phyloP scores from a whole-genome alignment of 305 asterid genomes.

The Rubia peregrina region DNA sequence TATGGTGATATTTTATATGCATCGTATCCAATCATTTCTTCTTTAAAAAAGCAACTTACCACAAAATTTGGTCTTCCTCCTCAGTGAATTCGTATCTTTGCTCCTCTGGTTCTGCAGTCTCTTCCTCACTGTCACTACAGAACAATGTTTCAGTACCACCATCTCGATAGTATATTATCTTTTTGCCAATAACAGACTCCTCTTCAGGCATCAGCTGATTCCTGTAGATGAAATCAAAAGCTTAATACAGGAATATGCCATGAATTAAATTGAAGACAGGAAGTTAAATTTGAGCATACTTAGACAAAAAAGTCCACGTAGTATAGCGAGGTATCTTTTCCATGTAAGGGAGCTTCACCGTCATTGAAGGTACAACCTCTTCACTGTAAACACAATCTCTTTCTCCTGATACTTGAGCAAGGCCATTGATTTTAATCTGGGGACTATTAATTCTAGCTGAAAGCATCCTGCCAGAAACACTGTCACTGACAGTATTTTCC shows the following conservation, averaged over 20 bases:
- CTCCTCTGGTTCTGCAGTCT: conserved; percentile 47
- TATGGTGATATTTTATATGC: not conserved
- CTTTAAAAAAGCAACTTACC: conserved; percentile 27
- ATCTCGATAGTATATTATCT: conserved; percentile 86
- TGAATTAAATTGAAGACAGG: not conserved
- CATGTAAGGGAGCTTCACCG: conserved; percentile 58
- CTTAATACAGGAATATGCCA: not conserved
- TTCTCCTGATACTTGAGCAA: conserved; percentile 47
- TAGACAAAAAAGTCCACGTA: conserved; percentile 86
- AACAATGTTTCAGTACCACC: conserved; percentile 89
- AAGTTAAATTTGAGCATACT: conserved; percentile 30
- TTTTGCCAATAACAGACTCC: conserved; percentile 88
- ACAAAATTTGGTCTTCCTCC: conserved; percentile 72
- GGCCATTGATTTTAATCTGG: conserved; percentile 47
- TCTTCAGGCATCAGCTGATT: conserved; percentile 98
- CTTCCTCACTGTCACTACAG: conserved; percentile 99
- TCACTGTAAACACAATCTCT: conserved; percentile 42
- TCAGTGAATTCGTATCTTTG: conserved; percentile 74
- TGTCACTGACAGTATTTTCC: conserved; percentile 27
- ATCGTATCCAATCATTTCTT: not conserved
- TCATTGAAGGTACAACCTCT: conserved; percentile 50
- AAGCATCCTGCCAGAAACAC: conserved; percentile 46
- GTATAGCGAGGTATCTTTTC: conserved; percentile 82
- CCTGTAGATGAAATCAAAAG: conserved; percentile 36
- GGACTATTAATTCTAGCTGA: conserved; percentile 61